Conservation (phyloP, 768 basidiomycete species). For the Leccinum subgranulosum region DNA sequence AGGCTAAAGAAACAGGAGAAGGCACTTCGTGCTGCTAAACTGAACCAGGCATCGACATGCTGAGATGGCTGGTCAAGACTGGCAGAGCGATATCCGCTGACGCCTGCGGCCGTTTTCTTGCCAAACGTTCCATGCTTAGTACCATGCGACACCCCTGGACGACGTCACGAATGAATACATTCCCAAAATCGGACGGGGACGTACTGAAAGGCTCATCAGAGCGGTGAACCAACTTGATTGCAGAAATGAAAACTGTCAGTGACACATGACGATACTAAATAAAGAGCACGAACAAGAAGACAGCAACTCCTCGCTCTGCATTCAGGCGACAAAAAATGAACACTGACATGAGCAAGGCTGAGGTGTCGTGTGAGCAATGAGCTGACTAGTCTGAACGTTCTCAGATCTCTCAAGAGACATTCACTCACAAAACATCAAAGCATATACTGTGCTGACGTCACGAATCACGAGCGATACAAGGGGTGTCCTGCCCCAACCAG, state of each 20-base stretch:
- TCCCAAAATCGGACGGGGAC: not conserved
- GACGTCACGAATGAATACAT: not conserved
- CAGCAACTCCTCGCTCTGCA: not conserved
- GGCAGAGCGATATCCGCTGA: not conserved
- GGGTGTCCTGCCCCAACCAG: constrained; percentile 17
- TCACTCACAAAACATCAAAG: constrained; percentile 8
- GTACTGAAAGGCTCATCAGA: constrained; percentile 13
- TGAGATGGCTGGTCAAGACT: constrained; percentile 13
- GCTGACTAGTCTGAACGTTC: not conserved
- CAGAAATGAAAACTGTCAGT: not conserved
- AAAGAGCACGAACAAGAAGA: constrained; percentile 12
- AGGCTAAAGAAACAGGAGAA: not conserved
- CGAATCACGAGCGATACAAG: constrained; percentile 20
- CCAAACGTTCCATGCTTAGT: constrained; percentile 22
- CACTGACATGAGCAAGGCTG: constrained; percentile 7
- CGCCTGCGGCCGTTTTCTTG: not conserved
- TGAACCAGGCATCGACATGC: not conserved
- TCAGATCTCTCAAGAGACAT: not conserved
- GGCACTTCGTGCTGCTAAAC: not conserved
- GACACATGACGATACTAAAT: not conserved
- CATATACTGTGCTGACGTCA: constrained; percentile 14
- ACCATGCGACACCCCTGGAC: constrained; percentile 26
- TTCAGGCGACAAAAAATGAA: not conserved
- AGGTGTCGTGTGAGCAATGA: not conserved
- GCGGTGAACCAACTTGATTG: constrained; percentile 13